Evolutionary conservation across 148 eudicot genomes (phyloP).

Genomic region (Rhododendron ovatum): DNA sequence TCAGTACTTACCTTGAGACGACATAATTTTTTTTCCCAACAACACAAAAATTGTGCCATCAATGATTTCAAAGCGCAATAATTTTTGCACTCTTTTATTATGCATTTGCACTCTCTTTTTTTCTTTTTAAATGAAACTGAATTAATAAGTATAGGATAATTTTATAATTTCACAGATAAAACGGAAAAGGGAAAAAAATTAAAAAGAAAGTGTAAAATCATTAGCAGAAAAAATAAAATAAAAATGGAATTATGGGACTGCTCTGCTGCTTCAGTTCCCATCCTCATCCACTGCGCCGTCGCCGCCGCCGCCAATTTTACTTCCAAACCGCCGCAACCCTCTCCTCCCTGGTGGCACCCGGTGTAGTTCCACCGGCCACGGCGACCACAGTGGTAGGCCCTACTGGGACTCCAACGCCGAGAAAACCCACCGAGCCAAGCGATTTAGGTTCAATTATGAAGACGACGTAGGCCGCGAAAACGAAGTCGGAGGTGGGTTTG

Average conservation of each 20-base stretch:
- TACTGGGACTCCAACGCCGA: slow-evolving; percentile 14
- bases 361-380: not conserved
- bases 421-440: slow-evolving; percentile 13
- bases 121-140: too few relatives aligned
- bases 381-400: not conserved
- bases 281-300: not conserved
- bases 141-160: too few relatives aligned
- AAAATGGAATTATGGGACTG: not conserved
- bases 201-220: too few relatives aligned
- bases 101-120: too few relatives aligned
- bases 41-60: too few relatives aligned
- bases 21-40: too few relatives aligned
- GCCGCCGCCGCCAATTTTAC: not conserved
- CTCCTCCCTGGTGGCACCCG: not conserved
- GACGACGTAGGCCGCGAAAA: not conserved
- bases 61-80: too few relatives aligned
- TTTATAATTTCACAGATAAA: too few relatives aligned
- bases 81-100: too few relatives aligned
- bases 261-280: slow-evolving; percentile 1
- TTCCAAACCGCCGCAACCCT: not conserved
- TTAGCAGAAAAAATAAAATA: too few relatives aligned
- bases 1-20: too few relatives aligned
- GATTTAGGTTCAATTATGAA: slow-evolving; percentile 23
- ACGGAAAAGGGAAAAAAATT: too few relatives aligned
- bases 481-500: slow-evolving; percentile 10